phyloP scores from a whole-genome alignment of 768 basidiomycete genomes.

The Polyporus arcularius region DNA sequence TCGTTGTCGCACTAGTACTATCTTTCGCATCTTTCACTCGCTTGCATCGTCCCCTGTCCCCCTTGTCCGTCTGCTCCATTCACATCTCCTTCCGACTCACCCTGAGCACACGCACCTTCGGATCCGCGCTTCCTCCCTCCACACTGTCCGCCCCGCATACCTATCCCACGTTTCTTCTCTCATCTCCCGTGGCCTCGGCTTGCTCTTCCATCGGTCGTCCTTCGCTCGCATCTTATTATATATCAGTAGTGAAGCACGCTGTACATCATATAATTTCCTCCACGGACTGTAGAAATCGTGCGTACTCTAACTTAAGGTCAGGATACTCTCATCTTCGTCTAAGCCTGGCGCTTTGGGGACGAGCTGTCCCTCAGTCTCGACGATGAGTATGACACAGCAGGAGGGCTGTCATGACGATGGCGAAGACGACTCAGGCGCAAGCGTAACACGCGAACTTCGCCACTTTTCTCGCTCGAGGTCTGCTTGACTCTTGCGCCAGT shows the following conservation, averaged over 20 bases:
- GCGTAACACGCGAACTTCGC: conserved; percentile 40
- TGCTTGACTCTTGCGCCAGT: conserved; percentile 36
- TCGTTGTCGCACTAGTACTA: conserved; percentile 1
- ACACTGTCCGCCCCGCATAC: neutral
- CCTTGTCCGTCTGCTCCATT: conserved; percentile 1
- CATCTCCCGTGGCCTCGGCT: neutral
- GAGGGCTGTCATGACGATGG: neutral
- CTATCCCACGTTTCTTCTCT: conserved; percentile 1
- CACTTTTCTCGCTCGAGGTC: conserved; percentile 41
- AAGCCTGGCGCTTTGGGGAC: neutral
- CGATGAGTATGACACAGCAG: neutral
- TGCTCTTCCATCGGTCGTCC: conserved; percentile 1
- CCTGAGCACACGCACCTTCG: too few species aligned
- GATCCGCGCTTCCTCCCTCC: neutral
- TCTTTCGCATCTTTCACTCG: conserved; percentile 2
- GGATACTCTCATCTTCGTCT: neutral
- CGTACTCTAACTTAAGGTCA: neutral
- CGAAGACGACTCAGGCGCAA: neutral
- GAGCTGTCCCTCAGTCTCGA: too few species aligned
- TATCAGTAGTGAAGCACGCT: conserved; percentile 19
- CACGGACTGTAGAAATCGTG: conserved; percentile 15
- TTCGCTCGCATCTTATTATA: conserved; percentile 8
- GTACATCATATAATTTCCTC: conserved; percentile 20
- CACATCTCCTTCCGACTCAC: conserved; percentile 1
- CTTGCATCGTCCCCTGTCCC: neutral